Evolutionary conservation across 2,329 filamentous ascomycete genomes (phyloP), one percentile per base, ranked within the genome.

Genomic region (Ophiostoma perfectum): DNA sequence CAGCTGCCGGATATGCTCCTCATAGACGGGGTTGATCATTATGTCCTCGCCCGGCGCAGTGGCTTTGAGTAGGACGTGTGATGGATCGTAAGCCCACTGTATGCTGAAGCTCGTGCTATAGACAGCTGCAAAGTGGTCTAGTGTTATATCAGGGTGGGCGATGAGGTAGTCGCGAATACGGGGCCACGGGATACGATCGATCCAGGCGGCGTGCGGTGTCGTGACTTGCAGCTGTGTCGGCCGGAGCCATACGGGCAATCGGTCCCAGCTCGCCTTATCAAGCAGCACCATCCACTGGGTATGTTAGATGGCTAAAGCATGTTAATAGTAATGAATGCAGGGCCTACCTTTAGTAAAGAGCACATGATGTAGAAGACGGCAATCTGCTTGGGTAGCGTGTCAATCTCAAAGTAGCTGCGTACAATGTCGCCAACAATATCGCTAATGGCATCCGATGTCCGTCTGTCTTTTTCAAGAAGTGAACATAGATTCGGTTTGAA

Each of bases 151-250:
- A 0, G 49, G 49, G 6, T 55, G n/a, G 18, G 0, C 49, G 27
- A 55, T 55, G 2, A 55, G 18, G 27, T 55, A 76, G 12, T 75
- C 72, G n/a, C 75, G 71, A 0, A 72, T 74, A 18, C 71, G 70
- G 4, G 75, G 75, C 75, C 75, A 77, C 14, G 75, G 74, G 60
- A 77, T 75, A 2, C 75, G 72, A 65, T 77, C 75, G 49, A 76
- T 75, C 75, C 75, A 77, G 1, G 75, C 75, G 8, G 75, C 73
- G 55, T 77, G 75, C 11, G 72, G 72, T 9, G 70, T 72, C 12
- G 71, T 70, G 6, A 76, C 68, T 62, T 77, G 75, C n/a, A 70
- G 68, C 4, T 71, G 71, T 2, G 74, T 73, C 4, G 75, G 75
- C 38, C 73, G 72, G 3, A 77, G 71, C 75, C 75, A 77, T 11